Conservation (phyloP, 2,329 filamentous ascomycete genomes). For the Trichoderma guizhouense region DNA sequence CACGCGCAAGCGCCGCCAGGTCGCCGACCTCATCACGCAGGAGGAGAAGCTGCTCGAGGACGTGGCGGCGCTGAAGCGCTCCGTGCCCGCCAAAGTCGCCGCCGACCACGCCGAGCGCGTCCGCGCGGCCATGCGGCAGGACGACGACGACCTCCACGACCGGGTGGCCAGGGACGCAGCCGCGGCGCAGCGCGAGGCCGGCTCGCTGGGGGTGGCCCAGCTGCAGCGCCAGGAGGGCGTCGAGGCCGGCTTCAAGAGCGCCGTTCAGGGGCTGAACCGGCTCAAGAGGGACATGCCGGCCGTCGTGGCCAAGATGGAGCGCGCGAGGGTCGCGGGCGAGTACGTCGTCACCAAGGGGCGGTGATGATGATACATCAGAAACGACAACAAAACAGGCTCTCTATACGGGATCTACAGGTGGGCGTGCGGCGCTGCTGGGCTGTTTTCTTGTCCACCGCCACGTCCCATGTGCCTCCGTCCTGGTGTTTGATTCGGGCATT, state of each 20-base stretch:
- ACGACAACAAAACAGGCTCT: neutral
- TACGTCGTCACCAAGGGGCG: slow-evolving; percentile 45
- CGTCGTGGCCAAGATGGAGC: slow-evolving; percentile 62
- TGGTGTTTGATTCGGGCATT: slow-evolving; percentile 12
- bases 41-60: slow-evolving; percentile 63
- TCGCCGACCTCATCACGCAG: slow-evolving; percentile 58
- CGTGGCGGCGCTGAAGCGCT: slow-evolving; percentile 58
- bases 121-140: slow-evolving; percentile 39
- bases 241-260: slow-evolving; percentile 45
- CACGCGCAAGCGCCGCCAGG: slow-evolving; percentile 53
- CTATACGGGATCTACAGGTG: neutral
- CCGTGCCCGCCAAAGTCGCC: slow-evolving; percentile 47
- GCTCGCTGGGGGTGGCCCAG: slow-evolving; percentile 26
- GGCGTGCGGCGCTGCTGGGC: neutral
- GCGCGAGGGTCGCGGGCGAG: slow-evolving; percentile 57
- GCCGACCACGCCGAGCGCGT: slow-evolving; percentile 40
- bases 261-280: slow-evolving; percentile 49
- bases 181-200: slow-evolving; percentile 13
- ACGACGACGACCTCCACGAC: slow-evolving; percentile 44
- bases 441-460: neutral
- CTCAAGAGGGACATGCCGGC: slow-evolving; percentile 60
- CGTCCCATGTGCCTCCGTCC: slow-evolving; percentile 4
- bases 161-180: slow-evolving; percentile 23
- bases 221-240: slow-evolving; percentile 44
- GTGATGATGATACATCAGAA: neutral